Evolutionary conservation across 1,139 yeast species (phyloP).

Genomic region (Yamadazyma conglobata): DNA sequence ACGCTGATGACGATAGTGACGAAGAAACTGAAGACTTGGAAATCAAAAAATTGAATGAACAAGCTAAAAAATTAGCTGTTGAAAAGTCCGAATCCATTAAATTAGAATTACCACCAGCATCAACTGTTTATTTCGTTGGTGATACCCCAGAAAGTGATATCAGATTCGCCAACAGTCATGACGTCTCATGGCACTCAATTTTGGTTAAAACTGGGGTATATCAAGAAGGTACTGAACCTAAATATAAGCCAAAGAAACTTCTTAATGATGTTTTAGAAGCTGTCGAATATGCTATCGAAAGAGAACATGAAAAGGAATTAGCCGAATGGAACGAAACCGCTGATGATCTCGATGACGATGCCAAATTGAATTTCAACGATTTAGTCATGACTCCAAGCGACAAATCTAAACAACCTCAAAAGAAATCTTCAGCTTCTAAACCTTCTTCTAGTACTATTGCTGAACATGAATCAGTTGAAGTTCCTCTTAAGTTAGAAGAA

Average conservation of each 20-base stretch:
- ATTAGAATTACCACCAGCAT: slow-evolving; percentile 72
- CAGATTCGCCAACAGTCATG: slow-evolving; percentile 83
- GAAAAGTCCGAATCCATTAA: slow-evolving; percentile 37
- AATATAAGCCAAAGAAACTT: slow-evolving; percentile 70
- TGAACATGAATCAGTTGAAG: slow-evolving; percentile 42
- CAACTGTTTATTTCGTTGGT: slow-evolving; percentile 84
- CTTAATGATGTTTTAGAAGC: slow-evolving; percentile 77
- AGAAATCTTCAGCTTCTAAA: slow-evolving; percentile 1
- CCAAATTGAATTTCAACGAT: slow-evolving; percentile 45
- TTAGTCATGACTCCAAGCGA: slow-evolving; percentile 49
- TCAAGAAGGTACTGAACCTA: slow-evolving; percentile 74
- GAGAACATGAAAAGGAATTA: slow-evolving; percentile 70
- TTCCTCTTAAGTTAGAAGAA: slow-evolving; percentile 39
- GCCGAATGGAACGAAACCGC: slow-evolving; percentile 66
- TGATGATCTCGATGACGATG: slow-evolving; percentile 28
- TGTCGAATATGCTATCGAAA: slow-evolving; percentile 75
- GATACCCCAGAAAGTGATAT: slow-evolving; percentile 93
- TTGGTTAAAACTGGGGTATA: slow-evolving; percentile 86
- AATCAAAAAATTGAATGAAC: slow-evolving; percentile 11
- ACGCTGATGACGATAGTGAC: slow-evolving; percentile 28
- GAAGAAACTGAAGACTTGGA: slow-evolving; percentile 21
- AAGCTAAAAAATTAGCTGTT: slow-evolving; percentile 23
- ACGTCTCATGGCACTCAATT: slow-evolving; percentile 78
- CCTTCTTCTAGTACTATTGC: slow-evolving; percentile 7
- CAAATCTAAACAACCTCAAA: slow-evolving; percentile 18